Base-by-base conservation (phyloP, 306 rosid species). In the Cucumis hystrix region DNA sequence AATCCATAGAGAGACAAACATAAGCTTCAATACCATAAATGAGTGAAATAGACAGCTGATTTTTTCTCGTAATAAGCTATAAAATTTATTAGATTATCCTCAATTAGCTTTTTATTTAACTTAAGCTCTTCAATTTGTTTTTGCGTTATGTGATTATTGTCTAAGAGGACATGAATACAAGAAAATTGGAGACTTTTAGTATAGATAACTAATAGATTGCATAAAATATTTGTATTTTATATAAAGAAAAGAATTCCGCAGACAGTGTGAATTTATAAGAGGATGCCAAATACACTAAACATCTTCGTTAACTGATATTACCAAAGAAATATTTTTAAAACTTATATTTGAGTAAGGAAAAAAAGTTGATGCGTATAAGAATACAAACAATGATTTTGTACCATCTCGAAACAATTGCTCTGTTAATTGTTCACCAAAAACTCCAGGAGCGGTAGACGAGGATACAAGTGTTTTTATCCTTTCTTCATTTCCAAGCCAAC, bases 391-490 rank as follows among this genome's bases (percentile, higher is more conserved):
- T 49, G 52, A 80, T 62, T 79, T 20, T n/a, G 21, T 91, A 94
- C 98, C 97, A 81, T 92, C 95, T 82, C 97, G 91, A 85, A 83
- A 78, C 81, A 94, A 80, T 84, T 91, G 96, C 84, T 94, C 98
- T 63, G 88, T 84, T 76, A 94, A 83, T 74, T 88, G 89, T 81
- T 94, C 98, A 66, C 84, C 82, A 60, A 84, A 84, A 83, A 64
- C 85, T 56, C 85, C 98, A 82, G 88, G 91, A 28, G 84, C 84
- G 74, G 82, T 77, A 57, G 89, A 86, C 45, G 83, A 65, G 33
- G 87, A 90, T 66, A 87, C 77, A 25, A 91, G 91, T 20, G 81
- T 61, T 84, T 84, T 85, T 70, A 87, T 79, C 82, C 97, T 87
- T 85, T 91, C 98, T 87, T 94, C 91, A 43, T 94, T 89, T 40